Base-by-base conservation (phyloP, 169 alveolate species). In the Cyclospora cayetanensis region DNA sequence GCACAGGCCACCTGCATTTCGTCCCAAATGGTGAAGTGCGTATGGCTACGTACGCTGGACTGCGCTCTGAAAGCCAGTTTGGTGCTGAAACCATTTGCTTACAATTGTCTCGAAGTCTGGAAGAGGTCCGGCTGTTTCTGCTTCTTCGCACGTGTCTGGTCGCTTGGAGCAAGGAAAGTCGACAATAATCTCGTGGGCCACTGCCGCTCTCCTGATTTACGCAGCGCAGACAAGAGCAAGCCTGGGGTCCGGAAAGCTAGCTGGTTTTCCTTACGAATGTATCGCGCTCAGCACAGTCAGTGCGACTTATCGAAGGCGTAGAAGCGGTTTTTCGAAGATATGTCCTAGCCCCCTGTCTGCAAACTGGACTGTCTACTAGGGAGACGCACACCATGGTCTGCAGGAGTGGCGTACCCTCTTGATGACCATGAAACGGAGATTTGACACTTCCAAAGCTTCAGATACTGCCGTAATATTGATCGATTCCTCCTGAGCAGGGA, bases 391-490 rank as follows among this genome's bases (percentile, higher is more conserved):
- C n/a, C 31, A 35, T 2, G 53, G 34, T 52, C 31, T 18, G 20
- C 41, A 11, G 41, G 18, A 22, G 0, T 27, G 42, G 2, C 86
- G 27, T 46, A 79, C 88, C 88, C 72, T 79, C 88, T 70, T n/a
- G 88, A 70, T 9, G 88, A 79, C 88, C 88, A 79, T 29, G 88
- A 46, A 3, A 79, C 88, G 1, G 88, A 79, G 43, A 79, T 79
- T 34, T 79, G 70, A 70, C 88, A 79, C 46, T 79, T 50, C 70
- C 66, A 79, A 12, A 79, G 88, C 43, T 79, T 46, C 2, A 79
- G 22, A 11, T 79, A 46, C 37, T 79, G 42, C 72, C 70, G 25
- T 37, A 79, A 42, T 31, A 79, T 46, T 29, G 37, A 41, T 55
- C 53, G 55, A 39, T 79, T 79, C 22, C 50, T 79, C 39, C 88